These are phyloP conservation scores for Aspergillus bertholletiae DNA, from an alignment of 495 filamentous ascomycete genomes.

Conservation along the genomic window DNA sequence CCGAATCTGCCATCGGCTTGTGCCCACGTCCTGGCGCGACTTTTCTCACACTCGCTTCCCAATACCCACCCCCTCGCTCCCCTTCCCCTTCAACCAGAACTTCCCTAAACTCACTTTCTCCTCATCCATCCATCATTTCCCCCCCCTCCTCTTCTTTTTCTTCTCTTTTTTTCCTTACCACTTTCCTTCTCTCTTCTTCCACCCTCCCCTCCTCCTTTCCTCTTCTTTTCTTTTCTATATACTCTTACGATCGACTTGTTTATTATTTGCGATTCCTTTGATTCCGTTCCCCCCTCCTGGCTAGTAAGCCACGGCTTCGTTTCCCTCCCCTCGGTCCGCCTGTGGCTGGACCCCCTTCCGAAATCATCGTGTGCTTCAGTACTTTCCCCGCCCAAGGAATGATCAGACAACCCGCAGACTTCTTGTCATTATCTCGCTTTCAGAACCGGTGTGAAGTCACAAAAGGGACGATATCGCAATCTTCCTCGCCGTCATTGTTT, in stretches of 20 bases:
- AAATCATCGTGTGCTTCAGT: constrained; percentile 35
- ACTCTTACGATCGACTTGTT: constrained; percentile 32
- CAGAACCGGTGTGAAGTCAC: constrained; percentile 51
- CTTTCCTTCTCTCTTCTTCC: constrained; percentile 25
- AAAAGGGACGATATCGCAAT: constrained; percentile 50
- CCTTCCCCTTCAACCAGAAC: constrained; percentile 17
- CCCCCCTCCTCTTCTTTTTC: constrained; percentile 26
- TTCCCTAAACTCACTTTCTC: constrained; percentile 27
- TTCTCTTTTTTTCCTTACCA: constrained; percentile 17
- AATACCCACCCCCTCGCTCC: constrained; percentile 15
- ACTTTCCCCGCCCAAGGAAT: constrained; percentile 44
- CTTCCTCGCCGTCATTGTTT: constrained; percentile 31
- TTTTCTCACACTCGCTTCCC: constrained; percentile 13
- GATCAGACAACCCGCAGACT: constrained; percentile 46
- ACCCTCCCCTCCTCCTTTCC: constrained; percentile 26
- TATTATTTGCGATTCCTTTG: constrained; percentile 17
- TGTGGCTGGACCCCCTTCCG: constrained; percentile 49
- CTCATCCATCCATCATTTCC: constrained; percentile 24
- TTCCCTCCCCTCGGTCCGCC: constrained; percentile 39
- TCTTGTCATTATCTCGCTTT: constrained; percentile 44
- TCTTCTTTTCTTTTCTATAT: constrained; percentile 32
- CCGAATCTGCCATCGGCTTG: constrained; percentile 16
- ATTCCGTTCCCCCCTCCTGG: constrained; percentile 22
- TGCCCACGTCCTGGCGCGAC: constrained; percentile 19
- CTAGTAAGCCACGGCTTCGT: constrained; percentile 32